Evolutionary conservation across 129 eudicot genomes (phyloP), one percentile per base, ranked within the genome.

Genomic region (Silybum marianum): DNA sequence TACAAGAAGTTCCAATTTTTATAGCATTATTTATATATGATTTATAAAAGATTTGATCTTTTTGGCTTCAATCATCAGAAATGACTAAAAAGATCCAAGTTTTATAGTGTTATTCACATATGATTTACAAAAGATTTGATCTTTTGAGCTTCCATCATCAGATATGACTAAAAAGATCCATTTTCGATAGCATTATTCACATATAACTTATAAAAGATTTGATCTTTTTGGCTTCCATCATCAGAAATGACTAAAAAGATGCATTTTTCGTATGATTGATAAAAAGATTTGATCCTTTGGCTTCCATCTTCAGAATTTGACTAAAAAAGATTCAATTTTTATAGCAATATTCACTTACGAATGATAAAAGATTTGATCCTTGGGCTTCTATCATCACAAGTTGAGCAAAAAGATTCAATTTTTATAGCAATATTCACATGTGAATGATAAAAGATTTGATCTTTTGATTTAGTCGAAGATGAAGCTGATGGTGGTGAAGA

Each of bases 401-500:
- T n/a, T n/a, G n/a, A n/a, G 2, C 1, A 26, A 26, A 26, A 26
- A 26, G 2, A 26, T 26, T 2, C 30, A 58, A 1, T 0, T 18
- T 58, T 38, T 60, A 19, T 10, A n/a, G 71, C 9, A 1, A 6
- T 21, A 32, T n/a, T 21, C 28, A 75, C 48, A 65, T 40, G 2
- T 28, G 38, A 21, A 26, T 74, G 79, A 76, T 66, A 66, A 46
- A 62, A 65, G 39, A 66, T 73, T 1, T 71, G 24, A 67, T 62
- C 19, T 60, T 25, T 60, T 28, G 42, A 38, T 71, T 18, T 88
- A 94, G 98, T 90, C 46, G 86, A 85, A 21, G 77, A 73, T 54
- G 94, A 89, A 82, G 28, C 19, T 40, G 85, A 51, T 40, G 85
- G 78, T 18, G 92, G 90, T 30, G 97, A 92, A 85, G 97, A 95